phyloP scores from a whole-genome alignment of 2,329 filamentous ascomycete species.

The Metarhizium robertsii region DNA sequence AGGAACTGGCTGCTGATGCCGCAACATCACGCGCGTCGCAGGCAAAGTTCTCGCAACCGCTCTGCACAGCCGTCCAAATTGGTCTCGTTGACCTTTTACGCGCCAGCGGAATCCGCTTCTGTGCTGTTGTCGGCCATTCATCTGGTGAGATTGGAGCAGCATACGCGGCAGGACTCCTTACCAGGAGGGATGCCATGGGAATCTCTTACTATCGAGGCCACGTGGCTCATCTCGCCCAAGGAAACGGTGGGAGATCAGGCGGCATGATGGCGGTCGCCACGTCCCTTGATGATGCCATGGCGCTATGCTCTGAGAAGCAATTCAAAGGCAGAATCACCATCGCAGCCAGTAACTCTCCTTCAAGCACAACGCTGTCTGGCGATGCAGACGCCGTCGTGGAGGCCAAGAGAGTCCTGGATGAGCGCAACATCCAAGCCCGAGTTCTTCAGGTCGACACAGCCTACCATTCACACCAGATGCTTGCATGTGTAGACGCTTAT shows the following conservation, averaged over 20 bases:
- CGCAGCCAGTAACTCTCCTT: conserved; percentile 15
- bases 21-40: background rate
- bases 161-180: conserved; percentile 21
- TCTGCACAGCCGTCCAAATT: conserved; percentile 1
- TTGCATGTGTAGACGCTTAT: conserved; percentile 9
- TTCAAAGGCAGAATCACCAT: conserved; percentile 14
- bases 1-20: too few species aligned
- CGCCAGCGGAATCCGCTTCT: conserved; percentile 12
- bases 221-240: background rate
- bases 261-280: conserved; percentile 15
- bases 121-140: conserved; percentile 28
- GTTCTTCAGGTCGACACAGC: conserved; percentile 27
- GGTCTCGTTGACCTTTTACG: conserved; percentile 18
- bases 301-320: conserved; percentile 7
- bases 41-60: conserved; percentile 17
- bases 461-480: conserved; percentile 33
- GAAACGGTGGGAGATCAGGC: background rate
- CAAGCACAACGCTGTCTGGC: conserved; percentile 20
- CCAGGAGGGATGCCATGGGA: background rate
- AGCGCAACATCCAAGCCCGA: conserved; percentile 16
- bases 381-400: conserved; percentile 18
- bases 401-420: conserved; percentile 12
- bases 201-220: conserved; percentile 5
- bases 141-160: conserved; percentile 32
- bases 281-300: conserved; percentile 1